These are phyloP conservation scores for Boechera retrofracta DNA, from an alignment of 345 rosid species.

Conservation along the genomic window DNA sequence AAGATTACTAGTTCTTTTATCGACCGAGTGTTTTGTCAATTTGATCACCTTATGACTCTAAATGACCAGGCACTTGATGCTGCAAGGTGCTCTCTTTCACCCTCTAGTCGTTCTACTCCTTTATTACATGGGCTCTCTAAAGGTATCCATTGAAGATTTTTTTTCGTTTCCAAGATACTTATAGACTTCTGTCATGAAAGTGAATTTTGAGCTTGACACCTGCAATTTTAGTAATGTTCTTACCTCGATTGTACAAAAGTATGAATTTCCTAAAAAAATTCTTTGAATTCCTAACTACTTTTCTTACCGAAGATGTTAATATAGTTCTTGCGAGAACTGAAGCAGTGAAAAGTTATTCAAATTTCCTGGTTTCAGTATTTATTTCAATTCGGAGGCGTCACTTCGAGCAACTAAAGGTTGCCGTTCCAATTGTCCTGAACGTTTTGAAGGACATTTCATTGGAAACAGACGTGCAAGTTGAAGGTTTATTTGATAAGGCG, in stretches of 20 bases:
- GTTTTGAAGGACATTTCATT: conserved; percentile 30
- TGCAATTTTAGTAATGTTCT: conserved; percentile 14
- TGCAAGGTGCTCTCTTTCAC: conserved; percentile 46
- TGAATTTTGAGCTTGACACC: conserved; percentile 8
- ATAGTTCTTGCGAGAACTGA: not conserved
- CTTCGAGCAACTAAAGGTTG: conserved; percentile 75
- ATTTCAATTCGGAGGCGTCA: conserved; percentile 68
- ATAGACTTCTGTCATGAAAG: conserved; percentile 2
- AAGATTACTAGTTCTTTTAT: conserved; percentile 8
- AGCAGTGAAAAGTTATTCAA: conserved; percentile 29
- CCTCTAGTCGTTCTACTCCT: conserved; percentile 59
- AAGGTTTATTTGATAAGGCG: conserved; percentile 62
- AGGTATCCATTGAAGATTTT: conserved; percentile 53
- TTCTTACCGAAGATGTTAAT: not conserved
- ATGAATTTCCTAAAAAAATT: not conserved
- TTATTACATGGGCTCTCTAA: conserved; percentile 73
- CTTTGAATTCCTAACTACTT: not conserved
- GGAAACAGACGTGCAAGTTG: conserved; percentile 50
- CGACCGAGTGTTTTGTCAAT: not conserved
- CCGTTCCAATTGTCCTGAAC: conserved; percentile 23
- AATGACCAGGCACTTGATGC: conserved; percentile 73
- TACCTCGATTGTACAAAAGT: not conserved
- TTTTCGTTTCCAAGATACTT: not conserved
- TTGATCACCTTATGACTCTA: conserved; percentile 28
- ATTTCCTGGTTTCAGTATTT: conserved; percentile 60